Percentiles rank a stretch among this genome's conserved stretches.
Conservation (phyloP, 1,139 yeast genomes). For the Candida sanyaensis region DNA sequence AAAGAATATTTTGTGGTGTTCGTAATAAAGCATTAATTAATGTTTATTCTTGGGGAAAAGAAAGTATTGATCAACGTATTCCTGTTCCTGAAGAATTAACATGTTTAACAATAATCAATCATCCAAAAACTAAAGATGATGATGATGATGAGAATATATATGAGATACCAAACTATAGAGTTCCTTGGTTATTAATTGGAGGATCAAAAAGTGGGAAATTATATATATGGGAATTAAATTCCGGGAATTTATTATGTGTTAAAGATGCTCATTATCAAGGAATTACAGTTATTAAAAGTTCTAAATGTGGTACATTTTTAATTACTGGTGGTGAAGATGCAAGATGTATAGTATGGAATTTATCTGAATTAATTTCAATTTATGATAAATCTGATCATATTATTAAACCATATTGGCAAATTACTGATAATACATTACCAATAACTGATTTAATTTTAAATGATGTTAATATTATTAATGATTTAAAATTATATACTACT, state of each 20-base stretch:
- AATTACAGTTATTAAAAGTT: slow-evolving; percentile 58
- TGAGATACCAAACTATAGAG: slow-evolving; percentile 36
- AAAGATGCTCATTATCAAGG: slow-evolving; percentile 86
- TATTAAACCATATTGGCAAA: slow-evolving; percentile 47
- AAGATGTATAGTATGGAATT: slow-evolving; percentile 73
- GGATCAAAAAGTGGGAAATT: slow-evolving; percentile 73
- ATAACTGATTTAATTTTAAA: slow-evolving; percentile 63
- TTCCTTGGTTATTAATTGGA: slow-evolving; percentile 73
- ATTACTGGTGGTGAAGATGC: slow-evolving; percentile 84
- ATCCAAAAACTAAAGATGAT: slow-evolving; percentile 16
- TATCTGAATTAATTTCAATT: slow-evolving; percentile 56
- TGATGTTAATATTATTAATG: slow-evolving; percentile 50
- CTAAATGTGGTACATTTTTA: slow-evolving; percentile 67
- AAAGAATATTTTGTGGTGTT: slow-evolving; percentile 62
- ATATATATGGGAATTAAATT: slow-evolving; percentile 82
- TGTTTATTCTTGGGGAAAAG: slow-evolving; percentile 76
- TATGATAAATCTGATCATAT: slow-evolving; percentile 20
- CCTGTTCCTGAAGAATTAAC: slow-evolving; percentile 82
- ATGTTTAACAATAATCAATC: slow-evolving; percentile 31
- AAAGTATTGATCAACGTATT: slow-evolving; percentile 77
- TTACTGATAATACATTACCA: slow-evolving; percentile 78
- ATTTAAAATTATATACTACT: slow-evolving; percentile 66
- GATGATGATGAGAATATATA: too few relatives aligned
- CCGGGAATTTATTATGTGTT: slow-evolving; percentile 73
- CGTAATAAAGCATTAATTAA: slow-evolving; percentile 71